Evolutionary conservation across 2,329 filamentous ascomycete species (phyloP).

Genomic region (Cladophialophora psammophila): DNA sequence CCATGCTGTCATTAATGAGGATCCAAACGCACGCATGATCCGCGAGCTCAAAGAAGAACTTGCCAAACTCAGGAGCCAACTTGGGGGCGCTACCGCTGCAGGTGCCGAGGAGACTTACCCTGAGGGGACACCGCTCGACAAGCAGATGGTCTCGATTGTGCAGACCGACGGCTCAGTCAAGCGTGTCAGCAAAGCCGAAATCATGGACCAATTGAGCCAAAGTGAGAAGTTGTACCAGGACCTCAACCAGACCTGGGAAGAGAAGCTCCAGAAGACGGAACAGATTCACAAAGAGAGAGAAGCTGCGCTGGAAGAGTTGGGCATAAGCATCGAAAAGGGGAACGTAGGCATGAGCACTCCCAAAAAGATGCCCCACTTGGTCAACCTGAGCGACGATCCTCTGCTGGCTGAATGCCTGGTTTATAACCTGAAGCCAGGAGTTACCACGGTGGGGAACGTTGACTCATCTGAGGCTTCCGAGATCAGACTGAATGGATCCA

Average conservation of each 20-base stretch:
- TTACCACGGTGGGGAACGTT: slow-evolving; percentile 92
- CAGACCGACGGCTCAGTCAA: slow-evolving; percentile 84
- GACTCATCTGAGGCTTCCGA: slow-evolving; percentile 84
- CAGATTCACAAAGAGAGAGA: slow-evolving; percentile 98
- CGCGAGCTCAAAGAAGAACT: slow-evolving; percentile 96
- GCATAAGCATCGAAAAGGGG: slow-evolving; percentile 98
- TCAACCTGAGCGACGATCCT: slow-evolving; percentile 95
- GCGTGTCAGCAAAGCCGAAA: slow-evolving; percentile 97
- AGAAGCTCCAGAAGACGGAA: slow-evolving; percentile 93
- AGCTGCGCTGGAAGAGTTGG: slow-evolving; percentile 90
- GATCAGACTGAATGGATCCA: slow-evolving; percentile 90
- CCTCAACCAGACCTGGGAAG: slow-evolving; percentile 98
- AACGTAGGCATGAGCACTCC: slow-evolving; percentile 94
- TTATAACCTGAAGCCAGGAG: slow-evolving; percentile 96
- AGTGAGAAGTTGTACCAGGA: slow-evolving; percentile 96
- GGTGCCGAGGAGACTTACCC: slow-evolving; percentile 81
- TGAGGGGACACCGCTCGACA: slow-evolving; percentile 87
- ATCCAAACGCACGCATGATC: slow-evolving; percentile 98
- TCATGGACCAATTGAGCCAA: slow-evolving; percentile 93
- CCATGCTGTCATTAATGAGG: slow-evolving; percentile 98
- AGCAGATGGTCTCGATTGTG: slow-evolving; percentile 96
- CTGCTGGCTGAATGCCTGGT: slow-evolving; percentile 94
- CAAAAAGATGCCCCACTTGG: slow-evolving; percentile 99
- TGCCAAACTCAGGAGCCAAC: slow-evolving; percentile 82
- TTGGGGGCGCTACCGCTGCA: slow-evolving; percentile 63